Evolutionary conservation across 495 filamentous ascomycete species (phyloP), one percentile per base, ranked within the genome.

Genomic region (Terfezia boudieri): DNA sequence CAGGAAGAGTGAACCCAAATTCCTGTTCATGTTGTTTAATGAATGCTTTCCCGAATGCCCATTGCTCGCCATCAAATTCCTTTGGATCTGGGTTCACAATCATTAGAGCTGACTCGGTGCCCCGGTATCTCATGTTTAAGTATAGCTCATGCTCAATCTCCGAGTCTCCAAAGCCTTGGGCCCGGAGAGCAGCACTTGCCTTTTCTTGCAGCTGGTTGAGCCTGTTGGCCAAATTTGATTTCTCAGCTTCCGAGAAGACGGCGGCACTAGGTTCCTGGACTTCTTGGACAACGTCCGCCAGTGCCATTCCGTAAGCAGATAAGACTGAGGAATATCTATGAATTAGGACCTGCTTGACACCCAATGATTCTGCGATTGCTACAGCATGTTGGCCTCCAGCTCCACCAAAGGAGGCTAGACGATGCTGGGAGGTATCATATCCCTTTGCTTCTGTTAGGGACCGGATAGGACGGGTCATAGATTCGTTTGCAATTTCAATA

Each of bases 341-440:
- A 12, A 98, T 74, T 4, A 98, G 70, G 37, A 94, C 89, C 64
- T 92, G 84, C 35, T 71, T 74, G 59, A 98, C 85, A 0, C 89
- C 88, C 17, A 98, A 71, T 17, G 81, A 82, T 59, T 87, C 82
- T 10, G 89, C 90, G 61, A 98, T 94, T n/a, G 85, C 86, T 16
- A 90, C 84, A 7, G 90, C 90, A 61, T 98, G 90, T 65, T 98
- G 90, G 2, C 90, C 90, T 50, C 90, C 90, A 1, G 90, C 90
- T 32, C 90, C 90, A 20, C 90, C 90, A 69, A 98, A 96, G 0
- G 83, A 88, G 1, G 87, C 88, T 43, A 96, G 73, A 8, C 85
- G 72, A 67, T 96, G 90, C 60, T 81, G 83, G 4, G 84, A 86
- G 2, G 88, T 89, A 65, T 94, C 86, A 62, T 94, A 82, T 1